Conservation (phyloP, 2,329 filamentous ascomycete species). For the Pochonia chlamydosporia region DNA sequence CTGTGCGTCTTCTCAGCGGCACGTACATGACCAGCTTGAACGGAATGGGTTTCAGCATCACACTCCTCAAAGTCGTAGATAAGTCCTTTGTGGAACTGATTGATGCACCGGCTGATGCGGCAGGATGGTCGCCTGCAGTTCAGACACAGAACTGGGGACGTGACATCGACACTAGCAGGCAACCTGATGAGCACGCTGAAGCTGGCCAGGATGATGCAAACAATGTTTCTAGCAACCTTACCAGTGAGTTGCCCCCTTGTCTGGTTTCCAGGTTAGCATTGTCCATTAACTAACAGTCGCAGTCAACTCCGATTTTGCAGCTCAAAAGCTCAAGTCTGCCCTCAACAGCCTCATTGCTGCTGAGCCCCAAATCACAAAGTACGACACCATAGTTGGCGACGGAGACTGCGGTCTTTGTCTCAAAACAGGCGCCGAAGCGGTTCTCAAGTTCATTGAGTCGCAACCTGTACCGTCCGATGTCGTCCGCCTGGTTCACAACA, state of each 20-base stretch:
- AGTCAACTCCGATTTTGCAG: conserved; percentile 10
- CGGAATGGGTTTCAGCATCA: conserved; percentile 65
- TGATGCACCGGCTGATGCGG: conserved; percentile 61
- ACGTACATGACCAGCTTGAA: conserved; percentile 71
- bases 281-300: neutral
- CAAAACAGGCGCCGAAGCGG: conserved; percentile 41
- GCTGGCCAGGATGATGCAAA: neutral
- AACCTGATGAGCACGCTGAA: conserved; percentile 1
- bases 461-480: neutral
- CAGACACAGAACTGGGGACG: conserved; percentile 9
- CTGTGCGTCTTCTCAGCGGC: conserved; percentile 28
- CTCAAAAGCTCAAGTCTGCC: conserved; percentile 18
- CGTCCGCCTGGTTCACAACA: conserved; percentile 2
- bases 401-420: conserved; percentile 13
- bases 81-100: conserved; percentile 61
- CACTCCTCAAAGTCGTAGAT: conserved; percentile 22
- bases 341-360: conserved; percentile 7
- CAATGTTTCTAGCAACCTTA: conserved; percentile 9
- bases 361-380: conserved; percentile 18
- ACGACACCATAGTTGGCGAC: conserved; percentile 24
- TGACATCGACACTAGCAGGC: conserved; percentile 9
- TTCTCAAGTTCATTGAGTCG: conserved; percentile 2
- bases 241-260: conserved; percentile 2
- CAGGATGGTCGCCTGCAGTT: conserved; percentile 49
- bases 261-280: neutral